A percentile compares a stretch with the other conserved stretches of the same genome.
These are phyloP conservation scores for Zopfochytrium polystomum DNA, from an alignment of 371 early-diverging fungal species.

Conservation along the genomic window DNA sequence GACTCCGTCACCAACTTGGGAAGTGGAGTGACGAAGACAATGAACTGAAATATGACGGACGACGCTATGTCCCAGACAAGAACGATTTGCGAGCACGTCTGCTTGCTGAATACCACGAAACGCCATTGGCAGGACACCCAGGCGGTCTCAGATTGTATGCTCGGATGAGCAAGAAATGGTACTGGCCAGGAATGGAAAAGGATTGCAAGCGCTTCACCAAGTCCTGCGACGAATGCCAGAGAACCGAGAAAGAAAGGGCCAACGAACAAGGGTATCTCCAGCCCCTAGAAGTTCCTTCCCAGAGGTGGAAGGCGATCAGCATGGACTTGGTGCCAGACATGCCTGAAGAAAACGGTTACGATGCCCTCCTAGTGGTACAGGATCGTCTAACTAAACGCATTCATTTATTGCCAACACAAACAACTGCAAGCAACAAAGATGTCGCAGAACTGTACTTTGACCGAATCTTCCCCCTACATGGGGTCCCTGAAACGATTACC, in stretches of 20 bases:
- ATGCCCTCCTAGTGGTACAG: not conserved
- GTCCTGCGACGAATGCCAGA: not conserved
- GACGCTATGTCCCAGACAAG: not conserved
- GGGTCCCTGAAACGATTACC: constrained; percentile 10
- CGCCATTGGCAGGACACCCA: not conserved
- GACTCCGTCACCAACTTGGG: not conserved
- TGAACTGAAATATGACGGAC: not conserved
- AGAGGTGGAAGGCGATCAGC: not conserved
- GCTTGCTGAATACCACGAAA: not conserved
- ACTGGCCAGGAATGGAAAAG: not conserved
- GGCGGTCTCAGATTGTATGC: not conserved
- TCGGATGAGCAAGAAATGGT: not conserved
- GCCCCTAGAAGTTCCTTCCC: not conserved
- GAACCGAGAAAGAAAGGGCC: not conserved
- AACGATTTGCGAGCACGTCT: not conserved
- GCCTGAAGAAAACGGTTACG: not conserved
- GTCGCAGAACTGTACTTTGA: constrained; percentile 6
- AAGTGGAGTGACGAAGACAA: not conserved
- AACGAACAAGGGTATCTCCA: not conserved
- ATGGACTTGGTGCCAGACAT: not conserved
- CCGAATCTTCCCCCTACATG: constrained; percentile 2
- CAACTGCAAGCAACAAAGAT: not conserved
- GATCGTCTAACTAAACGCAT: not conserved
- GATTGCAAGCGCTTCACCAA: not conserved
- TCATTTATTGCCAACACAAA: not conserved